Evolutionary conservation across 2,329 filamentous ascomycete genomes (phyloP).

Genomic region (Amauroascus niger): DNA sequence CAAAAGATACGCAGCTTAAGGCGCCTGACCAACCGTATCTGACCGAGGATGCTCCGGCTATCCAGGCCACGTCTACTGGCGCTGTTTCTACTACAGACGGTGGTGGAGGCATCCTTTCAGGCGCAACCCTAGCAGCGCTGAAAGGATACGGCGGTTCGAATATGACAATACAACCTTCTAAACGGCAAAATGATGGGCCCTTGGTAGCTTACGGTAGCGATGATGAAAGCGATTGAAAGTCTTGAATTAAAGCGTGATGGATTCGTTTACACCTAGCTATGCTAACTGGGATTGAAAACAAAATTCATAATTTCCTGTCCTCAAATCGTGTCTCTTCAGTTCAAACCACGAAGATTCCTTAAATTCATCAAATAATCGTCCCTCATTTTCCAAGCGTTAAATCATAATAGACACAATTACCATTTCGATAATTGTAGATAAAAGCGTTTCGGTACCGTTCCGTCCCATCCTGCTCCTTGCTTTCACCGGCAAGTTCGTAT

Average conservation of each 20-base stretch:
- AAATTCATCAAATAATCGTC: constrained; percentile 15
- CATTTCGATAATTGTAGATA: constrained; percentile 84
- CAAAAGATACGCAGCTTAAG: constrained; percentile 49
- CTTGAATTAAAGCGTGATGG: constrained; percentile 8
- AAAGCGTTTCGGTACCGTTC: constrained; percentile 60
- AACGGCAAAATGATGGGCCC: constrained; percentile 47
- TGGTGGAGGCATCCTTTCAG: constrained; percentile 64
- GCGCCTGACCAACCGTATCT: constrained; percentile 37
- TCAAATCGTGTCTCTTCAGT: not conserved
- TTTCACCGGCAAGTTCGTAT: constrained; percentile 48
- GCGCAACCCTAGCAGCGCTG: constrained; percentile 69
- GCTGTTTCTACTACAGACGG: constrained; percentile 21
- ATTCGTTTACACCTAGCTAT: constrained; percentile 1
- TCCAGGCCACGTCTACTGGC: constrained; percentile 14
- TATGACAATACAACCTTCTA: constrained; percentile 39
- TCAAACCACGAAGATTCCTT: constrained; percentile 1
- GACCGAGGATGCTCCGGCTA: constrained; percentile 38
- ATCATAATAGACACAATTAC: constrained; percentile 77
- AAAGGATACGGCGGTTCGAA: constrained; percentile 44
- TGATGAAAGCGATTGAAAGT: constrained; percentile 58
- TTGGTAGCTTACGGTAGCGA: constrained; percentile 86
- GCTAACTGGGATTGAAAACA: not conserved
- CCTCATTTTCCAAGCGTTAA: constrained; percentile 38
- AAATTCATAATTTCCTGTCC: not conserved
- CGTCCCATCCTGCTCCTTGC: constrained; percentile 38